Evolutionary conservation across 495 filamentous ascomycete genomes (phyloP).

Genomic region (Penicillium paradoxum): DNA sequence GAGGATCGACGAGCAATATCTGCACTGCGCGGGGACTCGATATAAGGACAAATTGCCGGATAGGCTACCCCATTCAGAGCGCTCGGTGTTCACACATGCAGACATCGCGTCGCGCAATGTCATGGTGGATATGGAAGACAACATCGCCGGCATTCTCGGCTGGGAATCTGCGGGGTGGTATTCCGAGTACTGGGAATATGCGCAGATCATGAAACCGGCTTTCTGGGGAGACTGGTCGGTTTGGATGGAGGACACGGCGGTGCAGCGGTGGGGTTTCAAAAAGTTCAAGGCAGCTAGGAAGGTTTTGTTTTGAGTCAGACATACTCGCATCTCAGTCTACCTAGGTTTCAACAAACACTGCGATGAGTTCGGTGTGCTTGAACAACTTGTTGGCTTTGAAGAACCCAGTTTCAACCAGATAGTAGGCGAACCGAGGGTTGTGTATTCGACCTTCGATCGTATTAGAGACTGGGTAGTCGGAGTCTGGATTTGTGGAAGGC

Average conservation of each 20-base stretch:
- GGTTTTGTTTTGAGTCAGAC: constrained; percentile 36
- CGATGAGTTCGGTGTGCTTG: too few relatives aligned
- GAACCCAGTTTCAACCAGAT: too few relatives aligned
- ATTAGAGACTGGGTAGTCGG: too few relatives aligned
- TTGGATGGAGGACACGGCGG: constrained; percentile 40
- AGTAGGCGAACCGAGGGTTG: too few relatives aligned
- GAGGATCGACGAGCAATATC: constrained; percentile 38
- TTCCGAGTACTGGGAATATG: constrained; percentile 49
- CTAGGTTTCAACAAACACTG: too few relatives aligned
- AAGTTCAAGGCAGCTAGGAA: constrained; percentile 37
- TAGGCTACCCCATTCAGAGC: constrained; percentile 30
- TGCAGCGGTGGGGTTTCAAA: constrained; percentile 34
- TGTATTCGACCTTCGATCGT: too few relatives aligned
- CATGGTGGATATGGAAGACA: constrained; percentile 31
- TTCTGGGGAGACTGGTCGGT: constrained; percentile 28
- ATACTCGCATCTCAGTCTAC: too few relatives aligned
- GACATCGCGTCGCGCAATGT: constrained; percentile 33
- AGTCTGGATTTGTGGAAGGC: too few relatives aligned
- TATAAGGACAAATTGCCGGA: constrained; percentile 27
- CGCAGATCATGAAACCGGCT: constrained; percentile 36
- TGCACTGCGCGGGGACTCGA: constrained; percentile 23
- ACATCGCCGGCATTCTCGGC: constrained; percentile 39
- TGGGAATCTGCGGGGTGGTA: constrained; percentile 48
- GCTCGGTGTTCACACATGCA: constrained; percentile 25
- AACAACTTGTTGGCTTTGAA: too few relatives aligned